Evolutionary conservation across 495 filamentous ascomycete species (phyloP), one percentile per base, ranked within the genome.

Genomic region (Neurospora cerealis): DNA sequence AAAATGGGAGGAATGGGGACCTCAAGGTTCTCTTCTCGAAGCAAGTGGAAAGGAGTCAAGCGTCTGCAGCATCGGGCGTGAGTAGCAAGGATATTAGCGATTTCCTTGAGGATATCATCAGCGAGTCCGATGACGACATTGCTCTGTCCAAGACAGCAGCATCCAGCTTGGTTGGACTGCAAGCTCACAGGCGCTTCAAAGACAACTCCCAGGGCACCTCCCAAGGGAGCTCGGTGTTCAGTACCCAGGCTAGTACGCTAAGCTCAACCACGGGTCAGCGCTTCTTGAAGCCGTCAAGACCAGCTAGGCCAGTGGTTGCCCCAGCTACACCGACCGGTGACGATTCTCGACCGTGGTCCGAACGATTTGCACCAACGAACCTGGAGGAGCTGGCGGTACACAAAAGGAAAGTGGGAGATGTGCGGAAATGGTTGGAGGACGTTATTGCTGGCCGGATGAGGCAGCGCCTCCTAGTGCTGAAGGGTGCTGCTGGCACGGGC

Each of bases 331-430:
- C 32, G 13, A 69, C 76, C 9, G 75, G 74, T 39, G 81, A 85
- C 9, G 86, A 87, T 60, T 75, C 82, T 46, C 81, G 91, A 77
- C 94, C 96, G 2, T 99, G 96, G 96, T 90, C 91, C 19, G 93
- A 98, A 76, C 88, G 89, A 77, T 98, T 92, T 79, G 88, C 86
- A 3, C 96, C 96, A 0, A 74, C 79, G 2, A 88, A 87, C 74
- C 74, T 96, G n/a, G 89, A 90, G 38, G 94, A 97, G 81, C 85
- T 98, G 71, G 95, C 91, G 0, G 94, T 98, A 41, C 93, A 99
- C 79, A 97, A 94, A 82, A 93, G 87, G 77, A 99, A 99, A 82
- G 94, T 98, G 28, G 83, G 87, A 19, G 95, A 98, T 82, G 94
- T 98, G 21, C 86, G 88, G 69, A 85, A 78, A 41, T 98, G 96